Evolutionary conservation across 306 rosid species (phyloP).

Genomic region (Ochetophila trinervis): DNA sequence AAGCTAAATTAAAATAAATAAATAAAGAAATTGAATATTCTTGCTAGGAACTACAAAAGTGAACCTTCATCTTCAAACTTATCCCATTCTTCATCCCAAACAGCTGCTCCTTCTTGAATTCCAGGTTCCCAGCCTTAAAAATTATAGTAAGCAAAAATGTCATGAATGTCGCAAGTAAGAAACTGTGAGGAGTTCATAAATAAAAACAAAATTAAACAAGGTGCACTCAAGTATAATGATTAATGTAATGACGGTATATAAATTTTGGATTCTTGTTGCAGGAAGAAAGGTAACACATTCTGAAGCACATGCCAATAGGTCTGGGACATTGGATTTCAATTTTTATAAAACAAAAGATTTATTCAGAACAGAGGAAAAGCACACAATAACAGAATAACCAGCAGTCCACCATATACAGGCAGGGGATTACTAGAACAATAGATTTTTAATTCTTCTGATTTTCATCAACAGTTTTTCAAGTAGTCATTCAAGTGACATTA

Average conservation of each 20-base stretch:
- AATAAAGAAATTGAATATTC: neutral
- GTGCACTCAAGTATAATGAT: neutral
- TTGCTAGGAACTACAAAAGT: constrained; percentile 9
- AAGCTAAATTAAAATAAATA: no score
- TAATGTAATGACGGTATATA: neutral
- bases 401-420: no score
- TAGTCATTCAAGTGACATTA: no score
- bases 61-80: constrained; percentile 97
- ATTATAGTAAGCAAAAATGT: constrained; percentile 27
- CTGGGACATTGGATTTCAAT: no score
- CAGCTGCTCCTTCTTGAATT: constrained; percentile 67
- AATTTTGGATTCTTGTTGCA: neutral
- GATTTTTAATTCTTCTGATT: no score
- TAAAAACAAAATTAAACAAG: neutral
- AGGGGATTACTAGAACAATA: no score
- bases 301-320: neutral
- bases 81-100: constrained; percentile 99
- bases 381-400: no score
- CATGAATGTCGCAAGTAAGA: constrained; percentile 20
- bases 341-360: no score
- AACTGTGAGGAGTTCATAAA: neutral
- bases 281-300: neutral
- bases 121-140: constrained; percentile 93
- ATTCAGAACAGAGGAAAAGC: no score
- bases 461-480: no score